Evolutionary conservation across 805 yeast species (phyloP), one percentile per base, ranked within the genome.

Genomic region (Brettanomyces custersianus): DNA sequence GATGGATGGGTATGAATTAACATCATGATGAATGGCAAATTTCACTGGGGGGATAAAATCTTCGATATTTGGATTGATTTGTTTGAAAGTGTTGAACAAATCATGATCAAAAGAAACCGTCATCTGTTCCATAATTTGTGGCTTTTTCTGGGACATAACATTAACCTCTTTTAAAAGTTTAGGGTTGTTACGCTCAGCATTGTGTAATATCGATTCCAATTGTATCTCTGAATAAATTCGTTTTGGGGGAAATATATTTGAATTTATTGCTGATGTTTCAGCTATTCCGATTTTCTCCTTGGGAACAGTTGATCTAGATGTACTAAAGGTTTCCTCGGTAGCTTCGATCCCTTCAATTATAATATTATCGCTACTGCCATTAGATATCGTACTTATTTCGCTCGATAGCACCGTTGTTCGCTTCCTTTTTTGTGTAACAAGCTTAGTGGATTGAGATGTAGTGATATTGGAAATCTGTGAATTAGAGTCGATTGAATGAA

Each of bases 51-150:
- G 33, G 20, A 4, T 46, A 22, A 3, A 48, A 36, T 7, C 26
- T 22, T 6, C 41, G 40, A 30, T 43, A 33, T 46, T 42, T 3
- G 46, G 36, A 35, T 45, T 45, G 12, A 41, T 49, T 9, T 55
- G 50, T 19, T 57, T 47, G 17, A 73, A 50, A 5, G 35, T 31
- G 0, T 54, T 46, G 18, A 57, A 36, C 8, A 65, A 35, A 4
- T 31, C 35, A 7, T 36, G 32, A 1, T 79, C 65, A 15, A 72
- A 47, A 12, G 60, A 60, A 0, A 77, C 40, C 4, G 62, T 57
- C 66, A 80, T 73, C 39, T 72, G 75, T 2, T 57, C 42, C 20
- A 74, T 49, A 4, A 77, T 54, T 24, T 73, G 78, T 6, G 65
- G 74, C 46, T 69, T 74, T 17, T 66, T 55, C 34, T 75, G 52